Conservation (phyloP, 345 rosid genomes). For the Hirschfeldia incana region DNA sequence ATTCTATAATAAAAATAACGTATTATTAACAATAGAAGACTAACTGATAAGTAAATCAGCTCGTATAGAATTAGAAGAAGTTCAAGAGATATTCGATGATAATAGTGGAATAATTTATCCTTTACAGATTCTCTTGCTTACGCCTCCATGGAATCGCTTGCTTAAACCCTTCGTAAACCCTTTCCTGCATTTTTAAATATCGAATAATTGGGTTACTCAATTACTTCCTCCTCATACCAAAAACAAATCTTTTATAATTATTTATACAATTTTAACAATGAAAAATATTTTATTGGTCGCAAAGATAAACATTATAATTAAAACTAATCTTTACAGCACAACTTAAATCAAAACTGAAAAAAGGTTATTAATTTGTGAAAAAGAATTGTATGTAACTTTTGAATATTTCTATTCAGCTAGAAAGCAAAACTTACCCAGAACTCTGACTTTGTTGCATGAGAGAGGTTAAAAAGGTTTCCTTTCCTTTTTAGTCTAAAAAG, state of each 20-base stretch:
- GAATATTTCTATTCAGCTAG: neutral
- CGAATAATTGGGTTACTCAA: constrained; percentile 27
- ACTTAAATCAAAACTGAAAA: neutral
- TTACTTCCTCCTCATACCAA: constrained; percentile 14
- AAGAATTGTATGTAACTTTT: constrained; percentile 7
- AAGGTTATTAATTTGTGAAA: neutral
- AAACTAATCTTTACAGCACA: neutral
- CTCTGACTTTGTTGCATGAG: constrained; percentile 48
- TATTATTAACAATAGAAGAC: constrained; percentile 12
- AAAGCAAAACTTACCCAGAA: constrained; percentile 50
- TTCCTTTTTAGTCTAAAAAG: constrained; percentile 49
- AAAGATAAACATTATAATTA: neutral
- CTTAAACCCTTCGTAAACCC: constrained; percentile 56
- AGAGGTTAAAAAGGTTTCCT: constrained; percentile 43
- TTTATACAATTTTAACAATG: neutral
- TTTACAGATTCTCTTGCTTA: constrained; percentile 37
- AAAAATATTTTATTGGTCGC: neutral
- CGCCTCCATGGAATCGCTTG: constrained; percentile 71
- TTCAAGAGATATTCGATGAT: constrained; percentile 5
- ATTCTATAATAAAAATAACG: constrained; percentile 4
- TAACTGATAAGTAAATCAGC: neutral
- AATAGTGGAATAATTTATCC: constrained; percentile 22
- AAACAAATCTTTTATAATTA: neutral
- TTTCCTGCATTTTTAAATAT: constrained; percentile 47
- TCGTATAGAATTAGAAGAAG: neutral